Conservation (phyloP, 208 protist genomes). For the Crithidia bombi region DNA sequence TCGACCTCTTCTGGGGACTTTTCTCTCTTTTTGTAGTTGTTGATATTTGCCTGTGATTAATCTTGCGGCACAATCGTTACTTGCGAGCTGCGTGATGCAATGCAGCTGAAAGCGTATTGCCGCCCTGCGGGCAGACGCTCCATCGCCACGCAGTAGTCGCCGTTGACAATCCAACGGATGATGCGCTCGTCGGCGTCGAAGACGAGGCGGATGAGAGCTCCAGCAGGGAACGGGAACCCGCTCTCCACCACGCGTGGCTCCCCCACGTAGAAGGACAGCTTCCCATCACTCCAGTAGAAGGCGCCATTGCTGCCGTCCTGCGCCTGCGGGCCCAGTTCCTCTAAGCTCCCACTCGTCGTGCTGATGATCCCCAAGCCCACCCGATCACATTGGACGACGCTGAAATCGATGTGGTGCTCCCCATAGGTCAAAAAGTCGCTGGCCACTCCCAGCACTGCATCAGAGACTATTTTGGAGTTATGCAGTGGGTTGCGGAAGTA, state of each 20-base stretch:
- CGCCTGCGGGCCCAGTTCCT: constrained; percentile 8
- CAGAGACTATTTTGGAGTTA: constrained; percentile 44
- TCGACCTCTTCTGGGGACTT: too few species aligned
- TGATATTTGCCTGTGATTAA: too few species aligned
- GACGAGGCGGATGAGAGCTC: constrained; percentile 42
- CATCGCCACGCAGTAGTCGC: constrained; percentile 52
- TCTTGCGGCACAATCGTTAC: constrained; percentile 49
- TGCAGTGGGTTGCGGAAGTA: constrained; percentile 45
- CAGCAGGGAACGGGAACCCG: constrained; percentile 36
- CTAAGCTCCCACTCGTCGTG: constrained; percentile 14
- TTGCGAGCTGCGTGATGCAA: constrained; percentile 51
- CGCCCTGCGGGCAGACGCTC: constrained; percentile 49
- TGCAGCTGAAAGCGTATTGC: constrained; percentile 58
- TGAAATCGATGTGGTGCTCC: constrained; percentile 54
- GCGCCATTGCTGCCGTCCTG: constrained; percentile 33
- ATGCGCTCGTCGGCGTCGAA: constrained; percentile 61
- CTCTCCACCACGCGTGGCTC: constrained; percentile 38
- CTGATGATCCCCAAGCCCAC: constrained; percentile 56
- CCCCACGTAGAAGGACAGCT: constrained; percentile 55
- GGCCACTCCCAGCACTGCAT: constrained; percentile 50
- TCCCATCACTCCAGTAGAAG: constrained; percentile 78
- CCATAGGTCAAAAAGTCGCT: constrained; percentile 48
- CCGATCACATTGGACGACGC: constrained; percentile 52
- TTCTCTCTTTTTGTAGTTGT: too few species aligned
- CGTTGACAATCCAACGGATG: constrained; percentile 59